Evolutionary conservation across 768 basidiomycete genomes (phyloP), one percentile per base, ranked within the genome.

Genomic region (Xanthoconium stramineum): DNA sequence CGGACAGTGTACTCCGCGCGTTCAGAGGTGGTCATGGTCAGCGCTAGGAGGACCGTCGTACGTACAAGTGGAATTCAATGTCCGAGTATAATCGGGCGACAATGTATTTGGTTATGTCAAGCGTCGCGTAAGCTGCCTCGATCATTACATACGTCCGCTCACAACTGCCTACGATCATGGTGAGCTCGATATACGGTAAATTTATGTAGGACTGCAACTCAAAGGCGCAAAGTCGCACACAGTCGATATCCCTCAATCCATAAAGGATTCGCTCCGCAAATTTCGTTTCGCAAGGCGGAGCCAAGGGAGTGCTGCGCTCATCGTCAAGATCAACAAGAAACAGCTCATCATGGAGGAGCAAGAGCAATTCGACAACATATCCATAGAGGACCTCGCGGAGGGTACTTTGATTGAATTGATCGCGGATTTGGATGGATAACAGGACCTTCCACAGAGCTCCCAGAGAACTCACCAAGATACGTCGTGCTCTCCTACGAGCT

Each of bases 271-370:
- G 28, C 83, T 95, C 40, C 84, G 88, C 72, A 94, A 93, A 67
- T 96, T 95, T 75, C 78, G 90, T 14, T 89, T 91, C 53, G 75
- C 76, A 5, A 82, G 88, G 24, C 83, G 80, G 64, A 80, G 79
- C 43, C 72, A 78, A 19, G 88, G 85, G 38, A 86, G 80, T 62
- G 86, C 91, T 28, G 93, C 91, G 15, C 77, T 95, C 52, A 75
- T 93, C 62, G 85, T 95, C 72, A 95, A 94, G 83, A 91, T 95
- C 74, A 88, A 94, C 80, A 94, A 91, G 77, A 72, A 78, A 39
- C 78, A 85, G 63, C 80, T 95, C 55, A 66, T 84, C 61, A 88
- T 97, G 87, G 87, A 89, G 68, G 86, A 91, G 64, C 88, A 85
- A 33, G 90, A 93, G 52, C 83, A 86, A 66, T 86, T 90, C 61